phyloP scores from a whole-genome alignment of 1,284 basidiomycete genomes.

The Peniophora sp. region DNA sequence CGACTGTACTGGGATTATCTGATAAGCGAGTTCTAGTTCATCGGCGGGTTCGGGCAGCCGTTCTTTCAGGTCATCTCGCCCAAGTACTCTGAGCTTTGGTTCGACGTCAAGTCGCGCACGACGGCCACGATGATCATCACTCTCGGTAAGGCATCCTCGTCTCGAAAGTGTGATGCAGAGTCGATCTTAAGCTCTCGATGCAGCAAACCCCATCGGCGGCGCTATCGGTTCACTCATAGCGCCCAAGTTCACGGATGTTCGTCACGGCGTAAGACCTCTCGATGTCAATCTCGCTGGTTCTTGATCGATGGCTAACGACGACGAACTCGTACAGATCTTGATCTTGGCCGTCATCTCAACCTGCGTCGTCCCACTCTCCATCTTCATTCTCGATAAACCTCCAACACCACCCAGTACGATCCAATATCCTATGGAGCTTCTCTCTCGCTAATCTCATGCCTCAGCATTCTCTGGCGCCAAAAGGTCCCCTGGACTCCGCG shows the following conservation, averaged over 20 bases:
- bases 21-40: conserved; percentile 35
- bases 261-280: conserved; percentile 31
- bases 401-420: conserved; percentile 68
- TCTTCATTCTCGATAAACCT: conserved; percentile 51
- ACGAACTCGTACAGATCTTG: conserved; percentile 51
- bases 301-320: not conserved
- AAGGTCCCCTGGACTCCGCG: conserved; percentile 41
- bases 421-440: not conserved
- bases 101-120: conserved; percentile 61
- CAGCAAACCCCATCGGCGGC: conserved; percentile 60
- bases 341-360: conserved; percentile 63
- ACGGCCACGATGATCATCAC: conserved; percentile 76
- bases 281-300: no score
- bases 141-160: no score
- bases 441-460: not conserved
- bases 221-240: conserved; percentile 61
- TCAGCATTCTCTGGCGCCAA: conserved; percentile 61
- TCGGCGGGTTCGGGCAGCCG: conserved; percentile 50
- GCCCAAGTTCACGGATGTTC: conserved; percentile 45
- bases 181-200: no score
- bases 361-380: conserved; percentile 42
- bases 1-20: conserved; percentile 1
- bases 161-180: no score
- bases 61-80: conserved; percentile 61
- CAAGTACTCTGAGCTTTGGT: conserved; percentile 75